phyloP scores from a whole-genome alignment of 305 asterid species.

The Withania somnifera region DNA sequence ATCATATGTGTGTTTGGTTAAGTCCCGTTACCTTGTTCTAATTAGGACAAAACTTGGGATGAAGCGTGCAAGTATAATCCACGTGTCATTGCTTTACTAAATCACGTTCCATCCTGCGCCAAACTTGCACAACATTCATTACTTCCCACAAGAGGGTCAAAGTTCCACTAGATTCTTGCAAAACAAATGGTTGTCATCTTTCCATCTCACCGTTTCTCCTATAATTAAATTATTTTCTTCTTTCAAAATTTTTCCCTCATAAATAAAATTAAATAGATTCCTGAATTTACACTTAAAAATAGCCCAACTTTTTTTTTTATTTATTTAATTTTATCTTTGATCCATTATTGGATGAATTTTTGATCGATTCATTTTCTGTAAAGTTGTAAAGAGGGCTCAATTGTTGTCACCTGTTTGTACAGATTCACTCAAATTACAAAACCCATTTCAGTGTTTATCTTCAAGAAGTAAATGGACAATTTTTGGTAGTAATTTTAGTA shows the following conservation, averaged over 20 bases:
- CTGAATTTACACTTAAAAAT: conserved; percentile 3
- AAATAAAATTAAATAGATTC: conserved; percentile 14
- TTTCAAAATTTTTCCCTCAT: conserved; percentile 22
- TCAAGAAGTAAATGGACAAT: conserved; percentile 33
- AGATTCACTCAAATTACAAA: conserved; percentile 57
- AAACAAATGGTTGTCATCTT: conserved; percentile 35
- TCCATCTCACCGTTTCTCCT: conserved; percentile 53
- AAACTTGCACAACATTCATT: conserved; percentile 2
- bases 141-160: background rate
- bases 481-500: conserved; percentile 12
- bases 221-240: background rate
- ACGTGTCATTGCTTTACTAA: conserved; percentile 28
- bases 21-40: too few species aligned
- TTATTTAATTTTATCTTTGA: background rate
- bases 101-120: background rate
- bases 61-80: conserved; percentile 43
- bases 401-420: conserved; percentile 65
- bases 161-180: conserved; percentile 24
- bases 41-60: background rate
- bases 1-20: too few species aligned
- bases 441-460: conserved; percentile 28
- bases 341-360: background rate
- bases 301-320: conserved; percentile 1
- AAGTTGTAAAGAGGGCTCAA: conserved; percentile 44
- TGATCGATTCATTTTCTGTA: background rate